Percentiles rank a stretch among this genome's conserved stretches.
These are phyloP conservation scores for Alternaria tenuissima DNA, from an alignment of 2,329 filamentous ascomycete genomes.

Conservation along the genomic window DNA sequence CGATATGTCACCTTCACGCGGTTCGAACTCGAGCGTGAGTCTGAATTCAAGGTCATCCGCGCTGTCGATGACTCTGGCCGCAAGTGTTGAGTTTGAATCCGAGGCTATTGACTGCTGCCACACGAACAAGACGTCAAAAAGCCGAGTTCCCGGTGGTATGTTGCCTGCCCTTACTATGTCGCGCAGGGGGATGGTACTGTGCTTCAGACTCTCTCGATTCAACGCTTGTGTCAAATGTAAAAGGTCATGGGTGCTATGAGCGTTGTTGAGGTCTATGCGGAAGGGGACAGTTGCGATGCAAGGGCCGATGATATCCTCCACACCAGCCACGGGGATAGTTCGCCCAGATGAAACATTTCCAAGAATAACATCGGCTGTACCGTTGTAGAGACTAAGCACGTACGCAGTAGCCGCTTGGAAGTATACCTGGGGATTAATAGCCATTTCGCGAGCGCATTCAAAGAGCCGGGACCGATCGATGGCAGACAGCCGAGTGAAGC, in stretches of 20 bases:
- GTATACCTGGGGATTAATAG: slow-evolving; percentile 72
- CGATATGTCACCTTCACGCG: slow-evolving; percentile 58
- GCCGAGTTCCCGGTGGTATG: slow-evolving; percentile 61
- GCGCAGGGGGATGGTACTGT: slow-evolving; percentile 70
- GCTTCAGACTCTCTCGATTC: slow-evolving; percentile 71
- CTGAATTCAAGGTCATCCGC: slow-evolving; percentile 79
- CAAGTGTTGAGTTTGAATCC: slow-evolving; percentile 35
- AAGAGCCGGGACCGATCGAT: slow-evolving; percentile 25
- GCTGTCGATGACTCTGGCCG: slow-evolving; percentile 66
- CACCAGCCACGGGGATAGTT: slow-evolving; percentile 71
- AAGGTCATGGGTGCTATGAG: slow-evolving; percentile 66
- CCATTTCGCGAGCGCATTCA: slow-evolving; percentile 32
- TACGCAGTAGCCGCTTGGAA: slow-evolving; percentile 77
- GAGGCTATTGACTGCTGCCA: slow-evolving; percentile 77
- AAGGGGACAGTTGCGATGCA: slow-evolving; percentile 80
- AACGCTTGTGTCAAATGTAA: slow-evolving; percentile 69
- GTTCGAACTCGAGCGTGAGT: slow-evolving; percentile 79
- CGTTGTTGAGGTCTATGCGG: slow-evolving; percentile 66
- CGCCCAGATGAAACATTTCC: slow-evolving; percentile 85
- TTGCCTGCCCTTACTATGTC: slow-evolving; percentile 72
- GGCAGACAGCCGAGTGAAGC: slow-evolving; percentile 31
- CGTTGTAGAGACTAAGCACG: slow-evolving; percentile 71
- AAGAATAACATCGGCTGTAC: slow-evolving; percentile 72
- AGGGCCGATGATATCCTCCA: slow-evolving; percentile 80
- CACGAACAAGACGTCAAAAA: slow-evolving; percentile 83